A percentile compares a stretch with the other conserved stretches of the same genome.
Evolutionary conservation across 495 filamentous ascomycete species (phyloP).

Genomic region (Bryoglossum gracile): DNA sequence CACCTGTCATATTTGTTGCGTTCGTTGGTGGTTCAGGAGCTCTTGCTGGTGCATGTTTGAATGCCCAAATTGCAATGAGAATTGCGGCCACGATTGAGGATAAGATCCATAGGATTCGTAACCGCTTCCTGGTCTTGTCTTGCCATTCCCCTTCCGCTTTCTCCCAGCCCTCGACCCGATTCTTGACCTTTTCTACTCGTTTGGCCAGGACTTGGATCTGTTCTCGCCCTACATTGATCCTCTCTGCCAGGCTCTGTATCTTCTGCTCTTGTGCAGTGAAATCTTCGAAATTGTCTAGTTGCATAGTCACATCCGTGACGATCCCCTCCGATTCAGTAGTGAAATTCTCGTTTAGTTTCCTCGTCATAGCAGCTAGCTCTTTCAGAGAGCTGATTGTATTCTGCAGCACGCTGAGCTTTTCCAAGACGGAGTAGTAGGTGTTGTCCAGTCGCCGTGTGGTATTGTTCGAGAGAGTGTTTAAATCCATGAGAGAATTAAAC

Average conservation of each 20-base stretch:
- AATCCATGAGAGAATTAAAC: conserved; percentile 32
- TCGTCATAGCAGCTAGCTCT: conserved; percentile 57
- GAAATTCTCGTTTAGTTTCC: conserved; percentile 55
- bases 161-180: conserved; percentile 65
- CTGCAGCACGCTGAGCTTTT: conserved; percentile 64
- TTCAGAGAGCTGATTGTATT: conserved; percentile 61
- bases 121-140: conserved; percentile 53
- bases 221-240: conserved; percentile 55
- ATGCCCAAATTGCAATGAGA: conserved; percentile 35
- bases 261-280: conserved; percentile 65
- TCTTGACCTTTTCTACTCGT: conserved; percentile 56
- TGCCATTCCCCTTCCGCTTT: conserved; percentile 65
- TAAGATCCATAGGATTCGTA: conserved; percentile 55
- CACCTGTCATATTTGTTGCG: conserved; percentile 4
- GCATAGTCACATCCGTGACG: conserved; percentile 52
- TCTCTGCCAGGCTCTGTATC: conserved; percentile 56
- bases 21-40: neutral
- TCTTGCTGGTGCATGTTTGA: conserved; percentile 15
- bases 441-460: conserved; percentile 73
- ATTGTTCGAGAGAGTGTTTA: conserved; percentile 40
- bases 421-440: conserved; percentile 77
- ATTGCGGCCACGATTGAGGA: conserved; percentile 37
- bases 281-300: conserved; percentile 57
- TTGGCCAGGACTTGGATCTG: conserved; percentile 57
- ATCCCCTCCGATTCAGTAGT: conserved; percentile 51